Percentiles rank a stretch among this genome's conserved stretches.
Evolutionary conservation across 768 basidiomycete species (phyloP).

Genomic region (Pulveroboletus sp.): DNA sequence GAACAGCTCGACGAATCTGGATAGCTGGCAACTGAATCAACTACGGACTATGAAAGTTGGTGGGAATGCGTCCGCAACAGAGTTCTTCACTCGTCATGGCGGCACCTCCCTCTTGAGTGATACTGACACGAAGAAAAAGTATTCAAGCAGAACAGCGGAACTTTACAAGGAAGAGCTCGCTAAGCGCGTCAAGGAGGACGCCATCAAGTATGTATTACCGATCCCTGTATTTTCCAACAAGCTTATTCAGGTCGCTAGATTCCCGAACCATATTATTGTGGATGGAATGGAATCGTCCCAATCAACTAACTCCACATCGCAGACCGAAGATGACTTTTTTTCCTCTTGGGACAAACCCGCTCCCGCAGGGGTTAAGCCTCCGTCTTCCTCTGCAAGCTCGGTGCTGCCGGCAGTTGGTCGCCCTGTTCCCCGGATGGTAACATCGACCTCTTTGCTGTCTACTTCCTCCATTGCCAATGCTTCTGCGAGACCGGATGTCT

Average conservation of each 20-base stretch:
- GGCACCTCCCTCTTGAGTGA: constrained; percentile 64
- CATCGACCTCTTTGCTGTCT: constrained; percentile 58
- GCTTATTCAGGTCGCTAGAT: constrained; percentile 41
- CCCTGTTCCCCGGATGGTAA: constrained; percentile 55
- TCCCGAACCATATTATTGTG: constrained; percentile 70
- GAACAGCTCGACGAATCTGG: constrained; percentile 89
- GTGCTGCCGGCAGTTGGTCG: constrained; percentile 60
- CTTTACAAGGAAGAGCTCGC: constrained; percentile 91
- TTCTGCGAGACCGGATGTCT: constrained; percentile 37
- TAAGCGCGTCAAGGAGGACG: constrained; percentile 74
- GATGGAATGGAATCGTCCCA: constrained; percentile 64
- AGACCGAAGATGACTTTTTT: constrained; percentile 90
- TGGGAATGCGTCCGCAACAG: constrained; percentile 80
- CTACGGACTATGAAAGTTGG: constrained; percentile 95
- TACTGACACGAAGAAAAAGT: constrained; percentile 83
- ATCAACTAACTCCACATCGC: constrained; percentile 36
- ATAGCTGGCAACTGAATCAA: constrained; percentile 88
- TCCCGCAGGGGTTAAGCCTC: constrained; percentile 41
- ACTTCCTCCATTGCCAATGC: constrained; percentile 28
- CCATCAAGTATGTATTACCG: constrained; percentile 45
- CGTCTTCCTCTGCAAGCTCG: constrained; percentile 45
- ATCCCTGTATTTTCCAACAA: not conserved
- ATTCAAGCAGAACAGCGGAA: constrained; percentile 76
- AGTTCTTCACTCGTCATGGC: constrained; percentile 89
- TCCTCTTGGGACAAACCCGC: constrained; percentile 90